phyloP scores from a whole-genome alignment of 1,139 yeast genomes.

The Tardiomyces blankii region DNA sequence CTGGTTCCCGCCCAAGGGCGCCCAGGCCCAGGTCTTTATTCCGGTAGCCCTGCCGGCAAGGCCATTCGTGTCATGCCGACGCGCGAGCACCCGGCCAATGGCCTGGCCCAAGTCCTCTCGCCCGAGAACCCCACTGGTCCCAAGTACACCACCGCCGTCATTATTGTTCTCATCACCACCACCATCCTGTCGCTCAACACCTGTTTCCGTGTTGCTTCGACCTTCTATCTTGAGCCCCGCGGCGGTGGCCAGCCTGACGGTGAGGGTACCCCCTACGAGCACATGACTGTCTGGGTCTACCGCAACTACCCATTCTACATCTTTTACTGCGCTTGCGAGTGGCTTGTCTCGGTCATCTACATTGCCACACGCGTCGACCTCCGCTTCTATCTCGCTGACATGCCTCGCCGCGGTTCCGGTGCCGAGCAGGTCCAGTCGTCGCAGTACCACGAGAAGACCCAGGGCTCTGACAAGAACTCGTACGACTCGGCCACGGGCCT shows the following conservation, averaged over 20 bases:
- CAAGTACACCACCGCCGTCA: constrained; percentile 31
- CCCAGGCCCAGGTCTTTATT: constrained; percentile 10
- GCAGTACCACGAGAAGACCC: neutral
- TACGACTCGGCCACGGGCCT: neutral
- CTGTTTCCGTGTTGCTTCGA: constrained; percentile 44
- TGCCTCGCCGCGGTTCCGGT: constrained; percentile 5
- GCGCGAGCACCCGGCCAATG: constrained; percentile 27
- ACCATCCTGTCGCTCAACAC: constrained; percentile 45
- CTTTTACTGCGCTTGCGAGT: constrained; percentile 57
- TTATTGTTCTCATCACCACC: constrained; percentile 41
- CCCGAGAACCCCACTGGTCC: constrained; percentile 32
- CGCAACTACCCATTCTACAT: constrained; percentile 54
- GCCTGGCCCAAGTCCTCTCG: constrained; percentile 23
- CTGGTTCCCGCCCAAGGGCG: constrained; percentile 40
- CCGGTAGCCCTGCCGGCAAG: constrained; percentile 25
- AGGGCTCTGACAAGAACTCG: neutral
- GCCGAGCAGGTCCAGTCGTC: neutral
- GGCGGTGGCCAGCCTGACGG: constrained; percentile 11
- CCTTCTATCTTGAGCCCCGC: constrained; percentile 31
- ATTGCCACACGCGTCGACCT: constrained; percentile 57
- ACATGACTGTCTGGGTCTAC: constrained; percentile 31
- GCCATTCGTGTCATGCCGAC: constrained; percentile 35
- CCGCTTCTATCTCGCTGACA: constrained; percentile 70
- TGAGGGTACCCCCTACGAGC: constrained; percentile 10
- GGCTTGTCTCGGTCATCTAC: constrained; percentile 42